A percentile compares a stretch with the other conserved stretches of the same genome.
Evolutionary conservation across 768 basidiomycete genomes (phyloP).

Genomic region (Tricholomella constricta): DNA sequence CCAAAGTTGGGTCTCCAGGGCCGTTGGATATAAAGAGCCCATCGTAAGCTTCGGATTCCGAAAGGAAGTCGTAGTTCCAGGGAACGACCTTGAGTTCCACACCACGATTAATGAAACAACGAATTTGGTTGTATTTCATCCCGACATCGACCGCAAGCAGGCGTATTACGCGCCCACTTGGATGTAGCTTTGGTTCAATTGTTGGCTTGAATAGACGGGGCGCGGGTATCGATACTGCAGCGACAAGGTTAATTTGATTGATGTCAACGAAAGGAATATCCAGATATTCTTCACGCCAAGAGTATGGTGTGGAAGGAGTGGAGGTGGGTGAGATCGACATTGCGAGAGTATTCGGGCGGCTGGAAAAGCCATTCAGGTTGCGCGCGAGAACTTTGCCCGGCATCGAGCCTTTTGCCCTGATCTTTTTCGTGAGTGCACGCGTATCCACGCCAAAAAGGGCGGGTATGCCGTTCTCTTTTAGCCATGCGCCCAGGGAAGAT

Average conservation of each 20-base stretch:
- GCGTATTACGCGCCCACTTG: constrained; percentile 78
- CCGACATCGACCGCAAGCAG: constrained; percentile 94
- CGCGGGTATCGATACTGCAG: constrained; percentile 73
- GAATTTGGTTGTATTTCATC: constrained; percentile 99
- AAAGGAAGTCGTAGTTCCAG: constrained; percentile 92
- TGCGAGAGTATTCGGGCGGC: constrained; percentile 35
- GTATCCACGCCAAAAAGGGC: constrained; percentile 97
- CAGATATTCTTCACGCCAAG: constrained; percentile 85
- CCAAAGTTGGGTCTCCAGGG: constrained; percentile 92
- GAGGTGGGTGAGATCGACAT: constrained; percentile 43
- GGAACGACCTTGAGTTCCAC: constrained; percentile 97
- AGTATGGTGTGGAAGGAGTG: constrained; percentile 51
- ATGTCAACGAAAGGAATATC: constrained; percentile 86
- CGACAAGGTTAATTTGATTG: constrained; percentile 88
- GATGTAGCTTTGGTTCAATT: constrained; percentile 60
- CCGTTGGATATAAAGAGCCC: constrained; percentile 98
- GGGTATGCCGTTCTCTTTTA: constrained; percentile 92
- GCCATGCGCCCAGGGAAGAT: constrained; percentile 88
- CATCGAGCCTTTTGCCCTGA: constrained; percentile 93
- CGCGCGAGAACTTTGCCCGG: constrained; percentile 82
- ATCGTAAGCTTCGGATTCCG: constrained; percentile 81
- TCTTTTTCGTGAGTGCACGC: constrained; percentile 92
- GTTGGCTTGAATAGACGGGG: constrained; percentile 72
- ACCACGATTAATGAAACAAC: constrained; percentile 91
- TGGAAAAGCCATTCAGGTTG: constrained; percentile 46